Evolutionary conservation across 306 rosid genomes (phyloP).

Genomic region (Cicer cuneatum): DNA sequence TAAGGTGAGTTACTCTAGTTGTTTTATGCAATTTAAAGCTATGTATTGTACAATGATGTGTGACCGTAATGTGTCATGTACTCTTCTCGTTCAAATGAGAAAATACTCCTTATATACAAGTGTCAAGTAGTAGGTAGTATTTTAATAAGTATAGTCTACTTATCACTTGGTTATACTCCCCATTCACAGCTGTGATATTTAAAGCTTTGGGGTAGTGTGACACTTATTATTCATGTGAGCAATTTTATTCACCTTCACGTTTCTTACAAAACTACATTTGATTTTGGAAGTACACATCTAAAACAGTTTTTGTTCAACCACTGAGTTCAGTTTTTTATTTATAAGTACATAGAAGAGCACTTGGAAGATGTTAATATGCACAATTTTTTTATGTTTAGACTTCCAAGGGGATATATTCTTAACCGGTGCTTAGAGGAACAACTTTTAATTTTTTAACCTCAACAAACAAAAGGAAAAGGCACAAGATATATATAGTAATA

Average conservation of each 20-base stretch:
- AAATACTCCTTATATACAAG: neutral
- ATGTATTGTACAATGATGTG: neutral
- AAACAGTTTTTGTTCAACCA: neutral
- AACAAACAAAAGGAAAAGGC: neutral
- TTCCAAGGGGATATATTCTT: conserved; percentile 8
- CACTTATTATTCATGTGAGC: no score
- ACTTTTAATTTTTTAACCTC: neutral
- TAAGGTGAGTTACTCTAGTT: neutral
- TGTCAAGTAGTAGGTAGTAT: neutral
- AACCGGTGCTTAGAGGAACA: conserved; percentile 13
- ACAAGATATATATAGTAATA: neutral
- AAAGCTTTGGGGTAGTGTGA: no score
- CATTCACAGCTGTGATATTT: neutral
- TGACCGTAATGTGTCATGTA: neutral
- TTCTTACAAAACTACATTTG: neutral
- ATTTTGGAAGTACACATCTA: neutral
- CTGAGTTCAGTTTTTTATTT: neutral
- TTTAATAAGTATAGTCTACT: neutral
- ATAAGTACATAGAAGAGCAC: neutral
- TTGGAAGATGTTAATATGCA: conserved; percentile 4
- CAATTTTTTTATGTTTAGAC: conserved; percentile 15
- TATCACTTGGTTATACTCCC: neutral
- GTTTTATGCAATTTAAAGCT: conserved; percentile 1
- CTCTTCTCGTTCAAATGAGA: neutral
- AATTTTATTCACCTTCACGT: neutral